These are phyloP conservation scores for Orbilia quercus DNA, from an alignment of 2,329 filamentous ascomycete species.

Conservation along the genomic window DNA sequence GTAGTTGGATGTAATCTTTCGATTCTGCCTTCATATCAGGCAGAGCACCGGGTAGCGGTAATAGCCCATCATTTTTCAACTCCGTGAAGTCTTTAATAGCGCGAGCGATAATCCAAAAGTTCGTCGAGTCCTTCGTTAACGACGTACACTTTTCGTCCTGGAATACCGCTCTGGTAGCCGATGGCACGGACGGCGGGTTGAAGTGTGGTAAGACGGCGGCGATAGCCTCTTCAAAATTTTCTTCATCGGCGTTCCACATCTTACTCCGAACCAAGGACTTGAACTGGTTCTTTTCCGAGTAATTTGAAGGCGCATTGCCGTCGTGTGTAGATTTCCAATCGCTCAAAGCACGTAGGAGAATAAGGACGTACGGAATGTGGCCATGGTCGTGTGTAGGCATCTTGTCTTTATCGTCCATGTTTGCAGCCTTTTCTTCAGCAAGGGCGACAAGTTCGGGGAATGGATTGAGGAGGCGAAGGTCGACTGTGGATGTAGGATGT, in stretches of 20 bases:
- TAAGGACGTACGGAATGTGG: conserved; percentile 85
- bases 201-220: conserved; percentile 90
- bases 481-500: conserved; percentile 87
- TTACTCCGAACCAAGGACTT: conserved; percentile 75
- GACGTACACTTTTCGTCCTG: conserved; percentile 72
- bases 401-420: conserved; percentile 59
- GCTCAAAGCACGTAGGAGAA: conserved; percentile 84
- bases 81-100: conserved; percentile 76
- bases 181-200: conserved; percentile 74
- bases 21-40: conserved; percentile 99
- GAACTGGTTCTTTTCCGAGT: conserved; percentile 88
- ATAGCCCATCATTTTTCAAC: conserved; percentile 72
- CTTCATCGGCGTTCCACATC: conserved; percentile 81
- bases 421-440: conserved; percentile 74
- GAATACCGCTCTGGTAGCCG: conserved; percentile 80
- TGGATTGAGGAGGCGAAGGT: conserved; percentile 83
- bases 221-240: conserved; percentile 95
- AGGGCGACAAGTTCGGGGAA: conserved; percentile 84
- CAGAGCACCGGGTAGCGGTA: conserved; percentile 86
- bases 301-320: conserved; percentile 76
- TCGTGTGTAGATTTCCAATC: conserved; percentile 79
- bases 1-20: conserved; percentile 85
- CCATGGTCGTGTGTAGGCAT: conserved; percentile 85
- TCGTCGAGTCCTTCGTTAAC: conserved; percentile 67
- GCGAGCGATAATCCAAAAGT: conserved; percentile 89